Conservation (phyloP, 169 alveolate genomes). For the Plasmodium blacklocki region DNA sequence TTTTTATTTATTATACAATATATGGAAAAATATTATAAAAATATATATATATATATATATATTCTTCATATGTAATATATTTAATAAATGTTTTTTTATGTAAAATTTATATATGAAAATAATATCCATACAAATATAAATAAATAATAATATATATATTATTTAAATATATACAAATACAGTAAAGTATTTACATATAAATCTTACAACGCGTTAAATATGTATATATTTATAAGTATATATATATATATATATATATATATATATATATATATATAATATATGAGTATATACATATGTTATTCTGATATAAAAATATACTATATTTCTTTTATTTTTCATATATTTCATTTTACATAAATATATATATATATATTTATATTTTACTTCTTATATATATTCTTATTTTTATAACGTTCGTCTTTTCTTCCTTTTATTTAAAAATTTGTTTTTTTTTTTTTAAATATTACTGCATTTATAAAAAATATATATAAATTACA, state of each 20-base stretch:
- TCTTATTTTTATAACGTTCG: too few relatives aligned
- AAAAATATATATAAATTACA: background rate
- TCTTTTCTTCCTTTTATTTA: too few relatives aligned
- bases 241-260: too few relatives aligned
- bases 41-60: constrained; percentile 18
- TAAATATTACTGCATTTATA: constrained; percentile 3
- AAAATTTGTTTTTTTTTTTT: constrained; percentile 11
- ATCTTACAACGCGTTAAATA: too few relatives aligned
- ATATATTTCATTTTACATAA: background rate
- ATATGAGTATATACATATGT: too few relatives aligned
- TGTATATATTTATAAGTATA: too few relatives aligned
- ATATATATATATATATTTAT: constrained; percentile 8
- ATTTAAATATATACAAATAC: too few relatives aligned
- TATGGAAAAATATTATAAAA: constrained; percentile 15
- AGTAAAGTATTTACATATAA: too few relatives aligned
- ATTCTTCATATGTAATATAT: background rate
- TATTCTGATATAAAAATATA: too few relatives aligned
- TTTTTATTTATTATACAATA: background rate
- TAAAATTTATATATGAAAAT: background rate
- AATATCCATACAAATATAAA: background rate
- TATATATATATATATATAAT: too few relatives aligned
- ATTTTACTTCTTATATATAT: background rate
- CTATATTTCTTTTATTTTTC: too few relatives aligned
- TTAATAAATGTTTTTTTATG: constrained; percentile 11
- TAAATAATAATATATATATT: too few relatives aligned